These are phyloP conservation scores for Fusarium sublunatum DNA, from an alignment of 2,329 filamentous ascomycete species.

Conservation along the genomic window DNA sequence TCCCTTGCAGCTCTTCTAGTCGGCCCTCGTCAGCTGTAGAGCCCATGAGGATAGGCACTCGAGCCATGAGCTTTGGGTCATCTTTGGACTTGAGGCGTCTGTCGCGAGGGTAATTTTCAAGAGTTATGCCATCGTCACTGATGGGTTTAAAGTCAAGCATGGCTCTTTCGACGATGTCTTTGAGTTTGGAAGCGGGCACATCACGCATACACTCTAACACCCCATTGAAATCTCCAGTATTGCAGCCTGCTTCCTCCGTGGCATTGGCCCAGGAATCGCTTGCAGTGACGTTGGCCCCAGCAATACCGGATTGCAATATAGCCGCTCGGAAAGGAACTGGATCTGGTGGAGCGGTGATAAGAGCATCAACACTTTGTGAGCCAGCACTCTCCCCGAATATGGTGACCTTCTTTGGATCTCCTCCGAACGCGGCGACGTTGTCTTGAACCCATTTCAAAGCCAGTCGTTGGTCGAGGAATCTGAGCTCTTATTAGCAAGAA, in stretches of 20 bases:
- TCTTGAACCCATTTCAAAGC: conserved; percentile 62
- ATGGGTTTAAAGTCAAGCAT: conserved; percentile 38
- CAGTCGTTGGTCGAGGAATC: conserved; percentile 54
- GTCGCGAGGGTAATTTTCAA: conserved; percentile 24
- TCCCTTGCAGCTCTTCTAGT: conserved; percentile 10
- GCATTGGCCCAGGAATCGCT: conserved; percentile 35
- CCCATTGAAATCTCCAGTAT: neutral
- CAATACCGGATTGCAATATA: conserved; percentile 45
- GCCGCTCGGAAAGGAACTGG: conserved; percentile 47
- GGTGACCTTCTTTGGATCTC: conserved; percentile 58
- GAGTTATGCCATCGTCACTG: conserved; percentile 40
- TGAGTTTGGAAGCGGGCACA: conserved; percentile 31
- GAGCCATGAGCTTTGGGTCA: conserved; percentile 22
- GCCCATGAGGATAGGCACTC: conserved; percentile 42
- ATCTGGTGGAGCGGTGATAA: conserved; percentile 42
- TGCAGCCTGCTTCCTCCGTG: conserved; percentile 23
- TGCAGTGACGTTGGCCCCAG: neutral
- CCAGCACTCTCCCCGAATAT: conserved; percentile 66
- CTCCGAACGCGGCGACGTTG: conserved; percentile 62
- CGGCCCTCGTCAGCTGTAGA: conserved; percentile 42
- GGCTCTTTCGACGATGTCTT: conserved; percentile 27
- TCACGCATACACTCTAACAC: conserved; percentile 43
- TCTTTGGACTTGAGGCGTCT: conserved; percentile 25
- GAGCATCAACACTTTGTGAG: conserved; percentile 63
- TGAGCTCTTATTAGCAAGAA: neutral